These are phyloP conservation scores for Rhazya stricta DNA, from an alignment of 257 asterid species.

Conservation along the genomic window DNA sequence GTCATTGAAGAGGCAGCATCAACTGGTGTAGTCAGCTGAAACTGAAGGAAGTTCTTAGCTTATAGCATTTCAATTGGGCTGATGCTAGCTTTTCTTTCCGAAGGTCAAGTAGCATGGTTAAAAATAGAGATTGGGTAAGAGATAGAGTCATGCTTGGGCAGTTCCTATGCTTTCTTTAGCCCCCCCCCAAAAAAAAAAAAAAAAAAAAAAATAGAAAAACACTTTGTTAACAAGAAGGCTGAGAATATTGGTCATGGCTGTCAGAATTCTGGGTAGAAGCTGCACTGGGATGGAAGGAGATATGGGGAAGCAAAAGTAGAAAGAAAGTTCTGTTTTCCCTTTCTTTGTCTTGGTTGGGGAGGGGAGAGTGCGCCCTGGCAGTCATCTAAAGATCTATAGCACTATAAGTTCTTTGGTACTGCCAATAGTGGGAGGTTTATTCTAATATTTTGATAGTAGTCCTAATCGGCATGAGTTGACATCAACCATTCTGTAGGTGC, in stretches of 20 bases:
- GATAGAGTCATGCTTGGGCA: not conserved
- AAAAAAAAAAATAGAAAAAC: not conserved
- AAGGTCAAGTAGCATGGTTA: not conserved
- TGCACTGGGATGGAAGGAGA: not conserved
- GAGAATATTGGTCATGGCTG: not conserved
- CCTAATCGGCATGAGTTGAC: not conserved
- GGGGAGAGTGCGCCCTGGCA: not conserved
- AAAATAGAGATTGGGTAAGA: not conserved
- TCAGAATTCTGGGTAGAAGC: not conserved
- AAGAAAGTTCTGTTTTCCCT: not conserved
- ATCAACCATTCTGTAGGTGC: not conserved
- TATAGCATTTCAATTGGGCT: not conserved
- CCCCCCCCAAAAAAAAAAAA: not conserved
- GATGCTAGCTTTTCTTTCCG: not conserved
- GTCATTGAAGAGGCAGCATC: not conserved
- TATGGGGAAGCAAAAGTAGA: not conserved
- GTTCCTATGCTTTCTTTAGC: not conserved
- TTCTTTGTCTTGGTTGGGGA: not conserved
- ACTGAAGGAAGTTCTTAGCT: not conserved
- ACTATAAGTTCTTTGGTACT: not conserved
- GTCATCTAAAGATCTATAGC: not conserved
- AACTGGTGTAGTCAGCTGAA: not conserved
- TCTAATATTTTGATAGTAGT: not conserved
- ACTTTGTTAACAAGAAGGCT: not conserved
- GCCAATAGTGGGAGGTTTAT: not conserved